Percentiles rank a stretch among this genome's conserved stretches.
phyloP scores from a whole-genome alignment of 192 early-diverging fungal genomes.

The Umbelopsis vinacea region DNA sequence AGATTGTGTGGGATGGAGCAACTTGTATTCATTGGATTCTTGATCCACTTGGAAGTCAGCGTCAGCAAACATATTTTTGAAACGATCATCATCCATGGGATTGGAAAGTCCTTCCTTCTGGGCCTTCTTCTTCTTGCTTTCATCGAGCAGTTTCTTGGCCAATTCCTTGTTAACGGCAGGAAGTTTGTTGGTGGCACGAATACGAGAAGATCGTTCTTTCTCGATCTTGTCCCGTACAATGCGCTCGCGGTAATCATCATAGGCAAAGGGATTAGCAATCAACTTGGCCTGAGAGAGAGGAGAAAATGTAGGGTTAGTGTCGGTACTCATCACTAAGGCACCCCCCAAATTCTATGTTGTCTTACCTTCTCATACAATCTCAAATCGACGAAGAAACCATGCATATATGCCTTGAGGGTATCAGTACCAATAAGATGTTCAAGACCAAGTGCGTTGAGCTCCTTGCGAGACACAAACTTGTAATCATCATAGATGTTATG shows the following conservation, averaged over 20 bases:
- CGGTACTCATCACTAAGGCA: no score
- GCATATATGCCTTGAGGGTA: slow-evolving; percentile 96
- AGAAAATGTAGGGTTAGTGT: no score
- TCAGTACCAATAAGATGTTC: slow-evolving; percentile 92
- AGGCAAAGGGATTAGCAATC: slow-evolving; percentile 96
- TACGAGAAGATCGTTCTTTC: slow-evolving; percentile 85
- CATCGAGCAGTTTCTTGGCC: slow-evolving; percentile 71
- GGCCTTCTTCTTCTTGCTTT: slow-evolving; percentile 49
- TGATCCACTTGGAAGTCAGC: slow-evolving; percentile 92
- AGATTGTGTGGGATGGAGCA: slow-evolving; percentile 56
- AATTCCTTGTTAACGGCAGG: slow-evolving; percentile 93
- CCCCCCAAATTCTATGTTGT: no score
- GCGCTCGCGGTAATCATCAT: slow-evolving; percentile 85
- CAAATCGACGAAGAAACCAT: slow-evolving; percentile 97
- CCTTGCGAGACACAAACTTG: slow-evolving; percentile 94
- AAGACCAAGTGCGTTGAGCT: slow-evolving; percentile 82
- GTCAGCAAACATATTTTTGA: slow-evolving; percentile 87
- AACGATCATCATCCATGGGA: slow-evolving; percentile 84
- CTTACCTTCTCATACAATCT: slow-evolving; percentile 84
- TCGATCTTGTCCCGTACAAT: slow-evolving; percentile 82
- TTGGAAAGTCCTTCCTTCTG: slow-evolving; percentile 47
- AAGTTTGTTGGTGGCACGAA: slow-evolving; percentile 83
- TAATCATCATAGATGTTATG: slow-evolving; percentile 95
- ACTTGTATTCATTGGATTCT: slow-evolving; percentile 76
- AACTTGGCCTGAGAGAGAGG: slow-evolving; percentile 59